Evolutionary conservation across 345 rosid genomes (phyloP), one percentile per base, ranked within the genome.

Genomic region (Aegle marmelos): DNA sequence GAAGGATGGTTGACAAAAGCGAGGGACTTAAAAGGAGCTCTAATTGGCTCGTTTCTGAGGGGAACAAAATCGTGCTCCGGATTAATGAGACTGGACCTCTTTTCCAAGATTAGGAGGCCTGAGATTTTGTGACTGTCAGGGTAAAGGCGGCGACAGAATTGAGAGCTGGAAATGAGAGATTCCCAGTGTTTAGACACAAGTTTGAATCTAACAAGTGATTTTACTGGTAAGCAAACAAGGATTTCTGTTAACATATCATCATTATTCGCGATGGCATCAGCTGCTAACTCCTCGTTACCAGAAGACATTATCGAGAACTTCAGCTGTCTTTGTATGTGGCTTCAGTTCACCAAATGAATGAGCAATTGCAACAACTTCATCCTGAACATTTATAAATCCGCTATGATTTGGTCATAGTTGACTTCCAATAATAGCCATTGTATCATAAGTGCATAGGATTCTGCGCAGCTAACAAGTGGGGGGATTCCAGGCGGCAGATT

Each of bases 181-280:
- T 41, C 9, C 60, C 74, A 28, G 37, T 6, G 41, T 19, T 6
- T 53, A 53, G 62, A 21, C 1, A 30, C 61, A 5, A 14, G 30
- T 70, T 53, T 76, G 65, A 66, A 33, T 31, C 45, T 64, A 9
- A 65, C 17, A 11, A 75, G 78, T 17, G 72, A 45, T 24, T 76
- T 66, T 10, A 50, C 4, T 16, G 78, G 78, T 19, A 75, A 53
- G 37, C 27, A 13, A 30, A 22, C 16, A 9, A 75, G 41, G 61
- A 53, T 63, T 65, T 76, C 56, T 19, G 25, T 76, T 2, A 66
- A 34, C 37, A 76, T 54, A 39, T 54, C 36, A 9, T 37, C 79
- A 28, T 76, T 76, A 7, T 56, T 56, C 36, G 73, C 64, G 5
- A 76, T 24, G 28, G 27, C 24, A 4, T 37, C 41, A 37, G 41